A percentile compares a stretch with the other conserved stretches of the same genome.
phyloP scores from a whole-genome alignment of 371 early-diverging fungal genomes.

The Lichtheimia ornata region DNA sequence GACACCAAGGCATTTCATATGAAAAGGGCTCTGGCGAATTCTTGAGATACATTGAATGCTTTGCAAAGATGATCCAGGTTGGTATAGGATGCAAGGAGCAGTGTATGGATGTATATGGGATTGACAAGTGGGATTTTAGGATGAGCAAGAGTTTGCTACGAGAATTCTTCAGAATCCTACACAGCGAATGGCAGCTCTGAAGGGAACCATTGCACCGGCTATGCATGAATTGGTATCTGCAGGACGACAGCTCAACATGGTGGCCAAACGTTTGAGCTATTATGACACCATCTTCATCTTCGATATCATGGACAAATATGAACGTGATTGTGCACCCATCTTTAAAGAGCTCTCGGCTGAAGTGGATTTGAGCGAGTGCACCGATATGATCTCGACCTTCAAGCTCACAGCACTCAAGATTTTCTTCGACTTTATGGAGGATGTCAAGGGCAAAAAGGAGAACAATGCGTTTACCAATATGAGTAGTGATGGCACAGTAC shows the following conservation, averaged over 20 bases:
- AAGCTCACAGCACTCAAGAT: conserved; percentile 61
- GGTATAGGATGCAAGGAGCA: neutral
- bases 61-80: conserved; percentile 64
- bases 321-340: conserved; percentile 25
- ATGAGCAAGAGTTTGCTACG: conserved; percentile 65
- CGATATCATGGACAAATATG: conserved; percentile 72
- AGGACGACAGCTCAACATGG: conserved; percentile 65
- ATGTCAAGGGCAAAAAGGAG: conserved; percentile 51
- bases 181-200: conserved; percentile 56
- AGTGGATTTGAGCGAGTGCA: conserved; percentile 38
- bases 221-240: conserved; percentile 63
- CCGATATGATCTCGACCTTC: conserved; percentile 58
- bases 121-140: conserved; percentile 26
- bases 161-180: conserved; percentile 65
- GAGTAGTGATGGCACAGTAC: conserved; percentile 84
- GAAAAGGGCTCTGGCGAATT: conserved; percentile 69
- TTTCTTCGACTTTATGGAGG: conserved; percentile 77
- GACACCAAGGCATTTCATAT: conserved; percentile 64
- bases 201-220: conserved; percentile 57
- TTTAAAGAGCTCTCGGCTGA: conserved; percentile 23
- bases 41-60: conserved; percentile 60
- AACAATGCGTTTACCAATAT: conserved; percentile 47
- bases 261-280: conserved; percentile 62
- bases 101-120: neutral
- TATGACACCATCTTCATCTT: conserved; percentile 79